Base-by-base conservation (phyloP, 257 asterid genomes). In the Penstemon barbatus region DNA sequence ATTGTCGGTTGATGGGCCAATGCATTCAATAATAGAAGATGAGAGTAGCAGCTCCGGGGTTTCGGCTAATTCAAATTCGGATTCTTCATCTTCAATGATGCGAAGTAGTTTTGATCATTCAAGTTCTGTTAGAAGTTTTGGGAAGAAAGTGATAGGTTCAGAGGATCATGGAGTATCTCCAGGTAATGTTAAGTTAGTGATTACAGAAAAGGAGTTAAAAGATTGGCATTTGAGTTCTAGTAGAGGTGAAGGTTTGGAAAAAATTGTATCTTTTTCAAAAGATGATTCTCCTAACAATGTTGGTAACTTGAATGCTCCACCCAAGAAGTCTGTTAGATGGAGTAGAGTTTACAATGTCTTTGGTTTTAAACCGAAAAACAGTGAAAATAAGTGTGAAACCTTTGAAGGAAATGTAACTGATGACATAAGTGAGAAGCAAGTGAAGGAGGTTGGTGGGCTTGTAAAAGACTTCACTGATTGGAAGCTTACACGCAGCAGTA, bases 21-120 rank as follows among this genome's bases (percentile, higher is more conserved):
- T 92, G 97, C 93, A 88, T 33, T 82, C 97, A 0, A 92, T 92
- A 18, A 65, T 85, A 54, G 97, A 92, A 78, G 96, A 90, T 13
- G 96, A 84, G 80, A 85, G 83, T 63, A 88, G 94, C 75, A 88
- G 94, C 75, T 88, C 97, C 8, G 96, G 95, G 45, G 98, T 80
- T 52, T 84, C 89, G 0, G 89, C 91, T 44, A 85, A 86, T 65
- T 89, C 89, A 2, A 86, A 89, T 72, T 92, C 97, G 0, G 99
- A 90, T 81, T 90, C 97, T 38, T 90, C 96, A 0, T 86, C 86
- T 38, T 93, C 96, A 39, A 89, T 83, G 78, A 82, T 89, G 74
- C 82, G 74, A 60, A 94, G 97, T 56, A 91, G 98, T 73, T 94
- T 86, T 59, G 99, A 94, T 68, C 77, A 91, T 68, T 91, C 95